phyloP scores from a whole-genome alignment of 2,329 filamentous ascomycete species.

The Aspergillus pseudonomiae region DNA sequence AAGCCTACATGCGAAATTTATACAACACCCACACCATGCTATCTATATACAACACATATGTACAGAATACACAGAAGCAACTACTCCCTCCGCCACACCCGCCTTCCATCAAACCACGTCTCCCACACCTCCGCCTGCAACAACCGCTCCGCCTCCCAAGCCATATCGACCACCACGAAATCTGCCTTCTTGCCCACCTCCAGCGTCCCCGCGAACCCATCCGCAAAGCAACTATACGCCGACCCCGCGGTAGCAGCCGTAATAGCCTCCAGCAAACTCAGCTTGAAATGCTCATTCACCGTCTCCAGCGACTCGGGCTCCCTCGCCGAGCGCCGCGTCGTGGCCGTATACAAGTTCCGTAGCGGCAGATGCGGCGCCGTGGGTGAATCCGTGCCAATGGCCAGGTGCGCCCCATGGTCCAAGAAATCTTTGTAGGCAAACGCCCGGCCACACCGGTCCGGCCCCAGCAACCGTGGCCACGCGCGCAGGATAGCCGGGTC shows the following conservation, averaged over 20 bases:
- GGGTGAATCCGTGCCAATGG: slow-evolving; percentile 53
- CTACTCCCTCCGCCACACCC: slow-evolving; percentile 24
- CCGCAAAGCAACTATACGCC: slow-evolving; percentile 50
- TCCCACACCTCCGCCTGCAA: slow-evolving; percentile 43
- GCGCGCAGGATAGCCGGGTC: slow-evolving; percentile 51
- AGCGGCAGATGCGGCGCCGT: slow-evolving; percentile 51
- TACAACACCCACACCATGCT: no score
- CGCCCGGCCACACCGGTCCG: slow-evolving; percentile 47
- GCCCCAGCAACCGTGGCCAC: slow-evolving; percentile 50
- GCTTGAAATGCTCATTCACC: slow-evolving; percentile 46
- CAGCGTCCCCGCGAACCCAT: slow-evolving; percentile 42
- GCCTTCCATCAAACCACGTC: slow-evolving; percentile 48
- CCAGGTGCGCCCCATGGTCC: slow-evolving; percentile 45
- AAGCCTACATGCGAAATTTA: no score
- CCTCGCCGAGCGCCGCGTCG: slow-evolving; percentile 49
- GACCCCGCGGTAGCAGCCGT: slow-evolving; percentile 49
- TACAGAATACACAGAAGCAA: no score
- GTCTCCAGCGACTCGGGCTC: slow-evolving; percentile 38
- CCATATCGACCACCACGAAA: slow-evolving; percentile 48
- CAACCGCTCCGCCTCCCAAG: slow-evolving; percentile 41
- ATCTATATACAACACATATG: no score
- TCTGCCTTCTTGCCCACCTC: slow-evolving; percentile 47
- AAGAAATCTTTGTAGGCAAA: slow-evolving; percentile 55
- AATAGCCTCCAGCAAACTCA: slow-evolving; percentile 47
- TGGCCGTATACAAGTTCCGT: slow-evolving; percentile 53